phyloP scores from a whole-genome alignment of 2,329 filamentous ascomycete genomes.

The Ascochyta clinopodiicola region DNA sequence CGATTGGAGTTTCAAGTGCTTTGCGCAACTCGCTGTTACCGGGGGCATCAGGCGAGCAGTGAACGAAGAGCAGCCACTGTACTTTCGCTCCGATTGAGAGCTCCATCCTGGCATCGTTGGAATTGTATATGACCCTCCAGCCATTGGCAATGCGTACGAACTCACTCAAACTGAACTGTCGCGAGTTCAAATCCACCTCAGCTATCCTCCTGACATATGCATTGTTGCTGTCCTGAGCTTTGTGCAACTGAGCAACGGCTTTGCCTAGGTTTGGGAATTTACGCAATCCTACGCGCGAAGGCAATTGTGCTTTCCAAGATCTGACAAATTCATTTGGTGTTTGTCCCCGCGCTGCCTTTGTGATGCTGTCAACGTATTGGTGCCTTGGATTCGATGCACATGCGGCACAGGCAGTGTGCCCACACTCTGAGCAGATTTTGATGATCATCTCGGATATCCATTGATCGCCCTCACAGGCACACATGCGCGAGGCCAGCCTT shows the following conservation, averaged over 20 bases:
- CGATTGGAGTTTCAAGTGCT: conserved; percentile 43
- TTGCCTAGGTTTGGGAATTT: conserved; percentile 23
- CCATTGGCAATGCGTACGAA: conserved; percentile 35
- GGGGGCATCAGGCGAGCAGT: conserved; percentile 48
- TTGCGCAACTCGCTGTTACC: conserved; percentile 51
- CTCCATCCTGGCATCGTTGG: conserved; percentile 48
- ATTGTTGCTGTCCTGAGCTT: neutral
- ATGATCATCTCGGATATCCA: conserved; percentile 50
- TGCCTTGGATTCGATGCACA: conserved; percentile 64
- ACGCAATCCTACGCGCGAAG: conserved; percentile 27
- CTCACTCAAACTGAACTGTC: conserved; percentile 22
- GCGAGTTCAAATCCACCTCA: conserved; percentile 13
- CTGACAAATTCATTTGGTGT: conserved; percentile 54
- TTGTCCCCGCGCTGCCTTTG: conserved; percentile 35
- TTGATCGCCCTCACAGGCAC: conserved; percentile 62
- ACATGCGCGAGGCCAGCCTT: conserved; percentile 54
- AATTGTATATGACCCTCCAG: conserved; percentile 55
- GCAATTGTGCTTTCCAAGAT: conserved; percentile 44
- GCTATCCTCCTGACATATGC: conserved; percentile 16
- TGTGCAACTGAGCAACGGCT: neutral
- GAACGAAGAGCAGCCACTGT: conserved; percentile 57
- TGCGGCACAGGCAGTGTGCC: conserved; percentile 60
- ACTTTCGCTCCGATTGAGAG: conserved; percentile 48
- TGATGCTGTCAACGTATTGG: conserved; percentile 41
- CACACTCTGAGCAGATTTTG: conserved; percentile 59